These are phyloP conservation scores for Arthrobotrys pseudoclavata DNA, from an alignment of 2,329 filamentous ascomycete genomes.

Conservation along the genomic window DNA sequence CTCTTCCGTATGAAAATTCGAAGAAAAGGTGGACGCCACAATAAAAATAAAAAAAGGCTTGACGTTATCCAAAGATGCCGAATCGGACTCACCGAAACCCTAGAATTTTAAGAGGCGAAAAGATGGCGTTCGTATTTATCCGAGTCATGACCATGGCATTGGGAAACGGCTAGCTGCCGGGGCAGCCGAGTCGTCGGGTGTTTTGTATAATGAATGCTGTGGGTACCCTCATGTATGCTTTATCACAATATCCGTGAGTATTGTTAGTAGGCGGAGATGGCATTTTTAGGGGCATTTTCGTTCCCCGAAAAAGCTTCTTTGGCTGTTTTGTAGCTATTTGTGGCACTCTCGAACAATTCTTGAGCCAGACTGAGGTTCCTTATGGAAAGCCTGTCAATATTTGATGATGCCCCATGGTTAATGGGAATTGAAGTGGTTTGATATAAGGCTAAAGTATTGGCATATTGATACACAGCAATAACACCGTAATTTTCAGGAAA, in stretches of 20 bases:
- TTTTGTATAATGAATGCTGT: slow-evolving; percentile 18
- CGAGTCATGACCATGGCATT: slow-evolving; percentile 43
- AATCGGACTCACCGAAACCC: slow-evolving; percentile 53
- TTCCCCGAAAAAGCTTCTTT: slow-evolving; percentile 10
- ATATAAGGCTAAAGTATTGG: slow-evolving; percentile 28
- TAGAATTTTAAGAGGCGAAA: slow-evolving; percentile 26
- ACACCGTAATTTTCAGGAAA: slow-evolving; percentile 13
- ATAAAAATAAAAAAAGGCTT: slow-evolving; percentile 2
- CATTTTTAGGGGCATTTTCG: slow-evolving; percentile 5
- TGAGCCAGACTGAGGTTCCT: neutral
- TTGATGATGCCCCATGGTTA: neutral
- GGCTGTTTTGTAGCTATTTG: slow-evolving; percentile 34
- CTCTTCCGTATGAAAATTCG: slow-evolving; percentile 4
- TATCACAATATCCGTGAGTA: neutral
- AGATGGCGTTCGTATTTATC: slow-evolving; percentile 42
- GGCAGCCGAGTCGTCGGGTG: slow-evolving; percentile 4
- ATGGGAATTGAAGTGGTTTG: slow-evolving; percentile 33
- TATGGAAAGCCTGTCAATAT: slow-evolving; percentile 41
- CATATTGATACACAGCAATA: neutral
- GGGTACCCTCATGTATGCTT: neutral
- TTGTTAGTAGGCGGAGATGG: slow-evolving; percentile 2
- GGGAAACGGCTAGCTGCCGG: slow-evolving; percentile 17
- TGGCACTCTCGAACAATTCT: slow-evolving; percentile 45
- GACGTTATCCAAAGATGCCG: slow-evolving; percentile 16
- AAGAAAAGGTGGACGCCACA: slow-evolving; percentile 17